These are phyloP conservation scores for Buxus sempervirens DNA, from an alignment of 164 flowering plant genomes.

Conservation along the genomic window DNA sequence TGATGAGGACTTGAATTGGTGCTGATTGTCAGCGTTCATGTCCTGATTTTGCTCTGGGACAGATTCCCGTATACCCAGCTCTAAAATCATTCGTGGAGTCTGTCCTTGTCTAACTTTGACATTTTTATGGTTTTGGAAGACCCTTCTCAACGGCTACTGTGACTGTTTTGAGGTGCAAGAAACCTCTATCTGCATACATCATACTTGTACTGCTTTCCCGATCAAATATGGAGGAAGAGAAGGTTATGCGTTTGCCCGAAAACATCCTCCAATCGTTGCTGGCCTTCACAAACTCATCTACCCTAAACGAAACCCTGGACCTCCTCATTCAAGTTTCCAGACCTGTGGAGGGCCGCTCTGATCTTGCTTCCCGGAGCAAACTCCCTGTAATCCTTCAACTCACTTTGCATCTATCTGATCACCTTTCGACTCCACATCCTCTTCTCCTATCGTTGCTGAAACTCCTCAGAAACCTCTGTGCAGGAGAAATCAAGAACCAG, in stretches of 20 bases:
- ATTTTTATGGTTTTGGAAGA: too few relatives aligned
- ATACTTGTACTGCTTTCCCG: too few relatives aligned
- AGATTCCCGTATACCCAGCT: too few relatives aligned
- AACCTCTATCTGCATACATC: too few relatives aligned
- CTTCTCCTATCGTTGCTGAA: conserved; percentile 38
- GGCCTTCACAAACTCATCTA: conserved; percentile 18
- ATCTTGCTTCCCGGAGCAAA: conserved; percentile 38
- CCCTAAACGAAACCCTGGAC: conserved; percentile 35
- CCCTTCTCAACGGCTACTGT: too few relatives aligned
- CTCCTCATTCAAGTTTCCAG: conserved; percentile 40
- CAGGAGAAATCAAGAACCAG: conserved; percentile 64
- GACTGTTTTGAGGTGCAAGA: too few relatives aligned
- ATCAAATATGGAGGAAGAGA: background rate
- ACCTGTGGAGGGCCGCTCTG: conserved; percentile 43
- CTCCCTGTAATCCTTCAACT: conserved; percentile 48
- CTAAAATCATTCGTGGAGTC: too few relatives aligned
- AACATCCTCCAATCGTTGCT: conserved; percentile 9
- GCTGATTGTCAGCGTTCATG: too few relatives aligned
- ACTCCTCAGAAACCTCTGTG: conserved; percentile 83
- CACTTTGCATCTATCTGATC: conserved; percentile 27
- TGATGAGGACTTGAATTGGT: too few relatives aligned
- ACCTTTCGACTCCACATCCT: too few relatives aligned
- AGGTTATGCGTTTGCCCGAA: conserved; percentile 3
- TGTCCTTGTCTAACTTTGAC: too few relatives aligned
- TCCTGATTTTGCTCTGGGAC: too few relatives aligned